A percentile compares a stretch with the other conserved stretches of the same genome.
Conservation (phyloP, 257 asterid genomes). For the Linaria vulgaris region DNA sequence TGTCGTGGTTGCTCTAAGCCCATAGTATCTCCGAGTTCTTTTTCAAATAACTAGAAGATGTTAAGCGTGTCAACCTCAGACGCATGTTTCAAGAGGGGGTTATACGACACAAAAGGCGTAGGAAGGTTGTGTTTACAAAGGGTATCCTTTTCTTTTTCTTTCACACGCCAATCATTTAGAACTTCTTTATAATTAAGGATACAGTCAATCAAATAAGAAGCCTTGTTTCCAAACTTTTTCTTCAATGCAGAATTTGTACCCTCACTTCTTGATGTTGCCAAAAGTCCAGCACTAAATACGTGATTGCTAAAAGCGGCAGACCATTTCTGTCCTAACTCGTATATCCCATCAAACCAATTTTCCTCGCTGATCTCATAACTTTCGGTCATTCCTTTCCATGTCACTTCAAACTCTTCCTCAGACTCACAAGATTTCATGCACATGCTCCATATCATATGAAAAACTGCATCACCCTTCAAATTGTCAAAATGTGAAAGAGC, state of each 20-base stretch:
- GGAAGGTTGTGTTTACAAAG: neutral
- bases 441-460: too few species aligned
- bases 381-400: neutral
- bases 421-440: too few species aligned
- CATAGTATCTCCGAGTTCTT: neutral
- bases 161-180: neutral
- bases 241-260: neutral
- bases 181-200: neutral
- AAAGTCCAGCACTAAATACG: neutral
- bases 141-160: neutral
- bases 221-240: neutral
- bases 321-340: neutral
- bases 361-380: too few species aligned
- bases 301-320: neutral
- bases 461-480: neutral
- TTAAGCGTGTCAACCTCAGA: neutral
- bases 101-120: neutral
- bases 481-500: too few species aligned
- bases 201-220: neutral
- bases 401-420: too few species aligned
- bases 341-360: too few species aligned
- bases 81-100: neutral
- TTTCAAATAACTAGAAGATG: neutral
- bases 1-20: neutral
- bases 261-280: neutral